Percentiles rank a stretch among this genome's conserved stretches.
These are phyloP conservation scores for Ophiostoma australiae DNA, from an alignment of 2,329 filamentous ascomycete genomes.

Conservation along the genomic window DNA sequence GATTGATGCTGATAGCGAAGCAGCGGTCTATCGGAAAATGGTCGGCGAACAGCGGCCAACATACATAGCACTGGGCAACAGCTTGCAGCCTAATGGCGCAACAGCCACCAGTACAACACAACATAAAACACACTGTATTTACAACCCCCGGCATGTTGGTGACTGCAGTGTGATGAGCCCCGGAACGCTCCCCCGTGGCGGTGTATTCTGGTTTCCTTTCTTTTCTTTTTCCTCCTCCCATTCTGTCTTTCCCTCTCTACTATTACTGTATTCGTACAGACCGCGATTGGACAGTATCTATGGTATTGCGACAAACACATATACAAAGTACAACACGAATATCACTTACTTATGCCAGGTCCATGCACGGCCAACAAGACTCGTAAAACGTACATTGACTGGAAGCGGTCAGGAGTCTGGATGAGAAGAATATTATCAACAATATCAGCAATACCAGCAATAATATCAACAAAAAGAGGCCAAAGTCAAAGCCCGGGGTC, in stretches of 20 bases:
- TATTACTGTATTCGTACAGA: background rate
- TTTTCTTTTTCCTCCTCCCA: background rate
- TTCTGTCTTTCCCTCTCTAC: background rate
- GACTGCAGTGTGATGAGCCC: background rate
- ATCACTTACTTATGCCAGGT: background rate
- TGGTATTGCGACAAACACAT: background rate
- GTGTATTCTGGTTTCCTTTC: background rate
- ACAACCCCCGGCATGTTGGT: background rate
- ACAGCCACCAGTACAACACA: background rate
- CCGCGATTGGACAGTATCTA: background rate
- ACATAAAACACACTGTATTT: background rate
- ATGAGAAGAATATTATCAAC: background rate
- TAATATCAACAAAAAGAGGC: background rate
- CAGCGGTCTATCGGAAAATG: background rate
- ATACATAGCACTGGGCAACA: background rate
- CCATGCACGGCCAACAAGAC: background rate
- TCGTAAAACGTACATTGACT: background rate
- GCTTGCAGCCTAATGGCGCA: background rate
- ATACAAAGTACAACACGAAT: too few species aligned
- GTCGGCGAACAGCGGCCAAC: constrained; percentile 7
- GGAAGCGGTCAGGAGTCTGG: background rate
- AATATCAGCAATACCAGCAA: background rate
- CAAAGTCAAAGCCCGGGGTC: background rate
- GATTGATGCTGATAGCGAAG: too few species aligned
- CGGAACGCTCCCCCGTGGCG: background rate